Base-by-base conservation (phyloP, 2,329 filamentous ascomycete species). In the Sclerotinia trifoliorum region DNA sequence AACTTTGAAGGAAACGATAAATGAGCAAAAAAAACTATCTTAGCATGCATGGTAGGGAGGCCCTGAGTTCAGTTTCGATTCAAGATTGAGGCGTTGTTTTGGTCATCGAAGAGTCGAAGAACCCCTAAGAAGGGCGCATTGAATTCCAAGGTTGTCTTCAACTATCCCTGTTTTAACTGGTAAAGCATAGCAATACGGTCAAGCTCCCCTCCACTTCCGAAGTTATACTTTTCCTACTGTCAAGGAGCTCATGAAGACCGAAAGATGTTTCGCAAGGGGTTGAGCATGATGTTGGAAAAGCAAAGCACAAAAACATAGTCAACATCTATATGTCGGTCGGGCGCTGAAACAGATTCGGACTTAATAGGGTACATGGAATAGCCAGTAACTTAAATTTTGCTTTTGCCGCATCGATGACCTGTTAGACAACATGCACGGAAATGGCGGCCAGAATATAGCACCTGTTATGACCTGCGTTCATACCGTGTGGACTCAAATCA, bases 11-110 rank as follows among this genome's bases (percentile, higher is more conserved):
- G 69, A 66, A 42, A 15, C 52, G 26, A 55, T n/a, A 55, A 55
- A 55, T 55, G 68, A 55, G 69, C n/a, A n/a, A n/a, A n/a, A n/a
- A 66, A 71, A 71, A 70, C 72, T 71, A 70, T 74, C 71, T 65
- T 29, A 42, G 54, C 11, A 48, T 65, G 63, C 51, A 58, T 58
- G 26, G 44, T 61, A 29, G 60, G 62, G 48, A 67, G 55, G 55
- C 63, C 72, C 56, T 70, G 69, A 69, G 68, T 26, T 51, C 39
- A 65, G 51, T 54, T 49, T 55, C 48, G 62, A 65, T 29, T 29
- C 57, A 44, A 46, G 56, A 44, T 49, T 49, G 29, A 44, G 54
- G 52, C 46, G 48, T 46, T 49, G 55, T 60, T 60, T 62, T 60
- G 55, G 44, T 52, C 54, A 66, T 66, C 54, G 65, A 66, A 61